These are phyloP conservation scores for Oryza punctata DNA, from an alignment of 176 grass and related monocot genomes.

Conservation along the genomic window DNA sequence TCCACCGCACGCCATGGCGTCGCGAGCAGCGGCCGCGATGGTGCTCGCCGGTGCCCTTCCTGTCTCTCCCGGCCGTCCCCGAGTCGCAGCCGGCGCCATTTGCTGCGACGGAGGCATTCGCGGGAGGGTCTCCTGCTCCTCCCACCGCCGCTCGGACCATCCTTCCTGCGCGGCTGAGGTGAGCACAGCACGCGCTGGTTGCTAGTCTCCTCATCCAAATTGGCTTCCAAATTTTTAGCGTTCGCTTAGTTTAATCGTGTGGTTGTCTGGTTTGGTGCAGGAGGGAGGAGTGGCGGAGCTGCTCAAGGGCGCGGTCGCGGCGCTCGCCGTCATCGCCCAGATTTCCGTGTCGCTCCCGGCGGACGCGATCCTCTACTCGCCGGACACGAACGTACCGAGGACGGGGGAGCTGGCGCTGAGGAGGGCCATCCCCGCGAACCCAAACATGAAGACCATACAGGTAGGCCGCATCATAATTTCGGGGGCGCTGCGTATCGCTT, in stretches of 20 bases:
- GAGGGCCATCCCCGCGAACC: constrained; percentile 83
- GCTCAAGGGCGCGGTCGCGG: constrained; percentile 52
- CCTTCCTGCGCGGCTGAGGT: constrained; percentile 30
- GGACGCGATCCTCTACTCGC: constrained; percentile 84
- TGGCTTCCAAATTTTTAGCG: neutral
- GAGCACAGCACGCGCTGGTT: neutral
- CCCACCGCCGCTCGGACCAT: neutral
- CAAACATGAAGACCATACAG: constrained; percentile 89
- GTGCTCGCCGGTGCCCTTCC: constrained; percentile 21
- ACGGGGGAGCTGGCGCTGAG: constrained; percentile 92
- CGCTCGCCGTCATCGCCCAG: constrained; percentile 69
- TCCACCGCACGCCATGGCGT: constrained; percentile 45
- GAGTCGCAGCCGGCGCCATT: neutral
- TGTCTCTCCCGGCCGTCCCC: neutral
- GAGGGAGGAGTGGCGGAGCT: constrained; percentile 34
- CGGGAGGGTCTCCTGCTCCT: constrained; percentile 14
- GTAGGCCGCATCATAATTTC: constrained; percentile 21
- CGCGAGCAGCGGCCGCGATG: constrained; percentile 34
- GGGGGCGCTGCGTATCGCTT: neutral
- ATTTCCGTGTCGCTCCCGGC: constrained; percentile 68
- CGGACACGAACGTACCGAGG: constrained; percentile 87
- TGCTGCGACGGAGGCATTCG: constrained; percentile 13
- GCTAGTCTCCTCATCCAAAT: neutral
- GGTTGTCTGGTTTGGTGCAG: constrained; percentile 15
- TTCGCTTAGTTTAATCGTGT: neutral